Conservation (phyloP, 2,329 filamentous ascomycete species). For the Aspergillus felis region DNA sequence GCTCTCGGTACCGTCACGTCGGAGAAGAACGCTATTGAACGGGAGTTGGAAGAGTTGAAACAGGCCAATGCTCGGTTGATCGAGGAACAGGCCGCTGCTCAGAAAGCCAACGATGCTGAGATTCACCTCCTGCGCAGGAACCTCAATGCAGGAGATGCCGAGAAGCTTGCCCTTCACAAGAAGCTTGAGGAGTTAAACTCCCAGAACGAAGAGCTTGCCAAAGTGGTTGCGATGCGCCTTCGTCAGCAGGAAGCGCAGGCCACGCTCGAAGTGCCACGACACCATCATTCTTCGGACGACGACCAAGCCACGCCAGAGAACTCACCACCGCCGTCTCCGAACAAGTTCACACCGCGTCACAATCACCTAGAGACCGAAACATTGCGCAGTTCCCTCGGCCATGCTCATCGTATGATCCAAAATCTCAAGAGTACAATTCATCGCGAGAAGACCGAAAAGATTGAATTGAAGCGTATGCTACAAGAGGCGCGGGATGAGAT, state of each 20-base stretch:
- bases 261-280: conserved; percentile 56
- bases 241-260: conserved; percentile 63
- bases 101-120: conserved; percentile 87
- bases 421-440: conserved; percentile 92
- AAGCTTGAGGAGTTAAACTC: conserved; percentile 83
- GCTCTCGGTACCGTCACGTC: conserved; percentile 64
- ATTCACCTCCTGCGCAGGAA: conserved; percentile 78
- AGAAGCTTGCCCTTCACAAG: conserved; percentile 71
- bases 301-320: conserved; percentile 78
- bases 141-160: conserved; percentile 71
- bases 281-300: conserved; percentile 61
- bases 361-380: conserved; percentile 93
- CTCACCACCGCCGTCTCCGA: conserved; percentile 83
- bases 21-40: conserved; percentile 74
- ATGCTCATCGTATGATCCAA: conserved; percentile 95
- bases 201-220: conserved; percentile 88
- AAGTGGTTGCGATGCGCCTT: conserved; percentile 72
- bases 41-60: conserved; percentile 88
- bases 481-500: conserved; percentile 93
- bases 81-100: conserved; percentile 72
- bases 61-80: conserved; percentile 70
- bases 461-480: conserved; percentile 90
- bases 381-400: conserved; percentile 85
- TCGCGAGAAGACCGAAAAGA: conserved; percentile 96
- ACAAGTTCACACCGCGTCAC: conserved; percentile 87